Conservation (phyloP, 306 rosid species). For the Arachis hypogaea region DNA sequence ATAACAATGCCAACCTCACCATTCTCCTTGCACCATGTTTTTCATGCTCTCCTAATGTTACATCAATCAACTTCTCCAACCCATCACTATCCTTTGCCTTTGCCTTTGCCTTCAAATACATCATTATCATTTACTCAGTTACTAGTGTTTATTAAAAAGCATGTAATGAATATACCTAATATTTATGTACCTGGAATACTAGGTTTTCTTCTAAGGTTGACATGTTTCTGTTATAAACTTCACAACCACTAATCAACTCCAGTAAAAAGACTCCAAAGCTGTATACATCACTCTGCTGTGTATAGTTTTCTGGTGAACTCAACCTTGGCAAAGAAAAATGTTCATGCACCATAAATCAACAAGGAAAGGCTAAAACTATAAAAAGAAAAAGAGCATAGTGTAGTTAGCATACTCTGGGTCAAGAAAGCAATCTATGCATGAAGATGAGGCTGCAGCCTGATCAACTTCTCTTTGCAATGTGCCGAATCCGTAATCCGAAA, state of each 20-base stretch:
- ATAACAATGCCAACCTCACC: constrained; percentile 50
- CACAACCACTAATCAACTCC: constrained; percentile 72
- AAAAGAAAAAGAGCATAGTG: background rate
- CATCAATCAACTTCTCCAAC: constrained; percentile 50
- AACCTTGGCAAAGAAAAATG: constrained; percentile 48
- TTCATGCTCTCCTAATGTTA: constrained; percentile 44
- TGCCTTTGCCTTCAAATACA: constrained; percentile 49
- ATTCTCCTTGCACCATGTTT: constrained; percentile 43
- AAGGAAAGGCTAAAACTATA: constrained; percentile 1
- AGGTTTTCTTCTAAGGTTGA: constrained; percentile 45
- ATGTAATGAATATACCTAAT: too few species aligned
- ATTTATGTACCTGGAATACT: constrained; percentile 52
- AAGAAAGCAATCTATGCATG: constrained; percentile 57
- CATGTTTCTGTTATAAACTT: constrained; percentile 47
- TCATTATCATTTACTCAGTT: background rate
- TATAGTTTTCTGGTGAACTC: constrained; percentile 45
- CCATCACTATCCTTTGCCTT: constrained; percentile 49
- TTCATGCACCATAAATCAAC: constrained; percentile 6
- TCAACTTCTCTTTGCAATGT: constrained; percentile 47
- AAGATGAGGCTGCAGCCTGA: constrained; percentile 58
- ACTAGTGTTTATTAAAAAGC: too few species aligned
- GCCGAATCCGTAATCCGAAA: constrained; percentile 69
- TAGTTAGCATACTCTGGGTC: constrained; percentile 69
- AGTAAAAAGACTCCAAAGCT: constrained; percentile 74
- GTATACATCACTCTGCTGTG: constrained; percentile 69